These are phyloP conservation scores for Pichia inconspicua DNA, from an alignment of 1,139 yeast species.

Conservation along the genomic window DNA sequence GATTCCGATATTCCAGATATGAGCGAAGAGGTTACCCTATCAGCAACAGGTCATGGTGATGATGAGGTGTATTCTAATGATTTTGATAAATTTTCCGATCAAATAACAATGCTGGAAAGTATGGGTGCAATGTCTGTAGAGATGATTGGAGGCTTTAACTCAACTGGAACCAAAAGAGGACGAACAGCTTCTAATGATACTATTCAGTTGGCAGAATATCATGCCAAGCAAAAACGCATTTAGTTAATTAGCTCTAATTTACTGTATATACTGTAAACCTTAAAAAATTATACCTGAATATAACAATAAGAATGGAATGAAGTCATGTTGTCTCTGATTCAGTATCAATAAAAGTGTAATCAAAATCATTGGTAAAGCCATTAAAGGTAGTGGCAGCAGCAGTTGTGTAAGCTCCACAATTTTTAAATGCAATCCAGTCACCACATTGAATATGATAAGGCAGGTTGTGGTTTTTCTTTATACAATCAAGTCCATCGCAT, in stretches of 20 bases:
- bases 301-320: neutral
- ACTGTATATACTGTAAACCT: too few relatives aligned
- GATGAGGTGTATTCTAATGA: conserved; percentile 8
- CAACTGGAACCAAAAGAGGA: conserved; percentile 12
- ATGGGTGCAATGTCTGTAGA: conserved; percentile 16
- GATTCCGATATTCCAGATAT: neutral
- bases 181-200: conserved; percentile 10
- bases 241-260: neutral
- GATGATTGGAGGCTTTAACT: conserved; percentile 12
- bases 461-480: conserved; percentile 46
- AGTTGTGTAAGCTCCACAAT: conserved; percentile 89
- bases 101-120: neutral
- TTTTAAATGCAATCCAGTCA: conserved; percentile 84
- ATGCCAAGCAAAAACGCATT: neutral
- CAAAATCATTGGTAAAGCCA: conserved; percentile 52
- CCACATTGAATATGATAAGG: conserved; percentile 65
- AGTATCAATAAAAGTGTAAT: conserved; percentile 22
- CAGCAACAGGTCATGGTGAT: conserved; percentile 18
- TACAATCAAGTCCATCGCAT: conserved; percentile 92
- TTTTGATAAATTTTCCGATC: neutral
- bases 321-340: conserved; percentile 3
- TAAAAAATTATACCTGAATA: neutral
- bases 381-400: conserved; percentile 86
- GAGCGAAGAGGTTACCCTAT: conserved; percentile 3
- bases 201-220: neutral